These are phyloP conservation scores for Ustilago vetiveriae DNA, from an alignment of 1,284 basidiomycete genomes.

Conservation along the genomic window DNA sequence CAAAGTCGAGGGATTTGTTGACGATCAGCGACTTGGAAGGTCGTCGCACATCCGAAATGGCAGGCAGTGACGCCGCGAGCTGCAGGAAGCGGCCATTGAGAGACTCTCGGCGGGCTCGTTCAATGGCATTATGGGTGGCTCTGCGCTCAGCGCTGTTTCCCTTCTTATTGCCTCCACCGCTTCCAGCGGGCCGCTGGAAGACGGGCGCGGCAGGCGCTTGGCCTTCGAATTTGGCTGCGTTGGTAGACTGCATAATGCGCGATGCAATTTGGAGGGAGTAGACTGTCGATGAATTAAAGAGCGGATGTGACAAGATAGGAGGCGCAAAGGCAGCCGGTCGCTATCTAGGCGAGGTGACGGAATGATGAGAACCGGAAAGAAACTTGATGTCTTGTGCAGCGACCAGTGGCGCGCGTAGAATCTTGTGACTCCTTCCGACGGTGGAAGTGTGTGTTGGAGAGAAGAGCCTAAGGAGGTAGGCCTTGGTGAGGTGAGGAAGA, in stretches of 20 bases:
- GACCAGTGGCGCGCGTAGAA: slow-evolving; percentile 51
- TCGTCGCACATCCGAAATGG: slow-evolving; percentile 55
- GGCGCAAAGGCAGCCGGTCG: slow-evolving; percentile 19
- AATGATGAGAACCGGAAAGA: neutral
- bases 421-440: slow-evolving; percentile 2
- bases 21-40: slow-evolving; percentile 61
- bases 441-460: neutral
- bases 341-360: slow-evolving; percentile 3
- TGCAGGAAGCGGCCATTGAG: slow-evolving; percentile 60
- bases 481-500: neutral
- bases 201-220: slow-evolving; percentile 16
- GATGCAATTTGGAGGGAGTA: neutral
- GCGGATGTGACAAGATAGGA: neutral
- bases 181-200: slow-evolving; percentile 39
- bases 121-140: slow-evolving; percentile 62
- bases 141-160: slow-evolving; percentile 57
- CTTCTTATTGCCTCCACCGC: slow-evolving; percentile 60
- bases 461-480: neutral
- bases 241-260: slow-evolving; percentile 25
- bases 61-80: slow-evolving; percentile 54
- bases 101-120: slow-evolving; percentile 57
- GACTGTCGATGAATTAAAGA: neutral
- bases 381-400: slow-evolving; percentile 29
- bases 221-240: slow-evolving; percentile 8
- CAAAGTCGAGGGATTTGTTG: slow-evolving; percentile 61